These are phyloP conservation scores for Cryptococcus depauperatus DNA, from an alignment of 1,284 basidiomycete genomes.

Conservation along the genomic window DNA sequence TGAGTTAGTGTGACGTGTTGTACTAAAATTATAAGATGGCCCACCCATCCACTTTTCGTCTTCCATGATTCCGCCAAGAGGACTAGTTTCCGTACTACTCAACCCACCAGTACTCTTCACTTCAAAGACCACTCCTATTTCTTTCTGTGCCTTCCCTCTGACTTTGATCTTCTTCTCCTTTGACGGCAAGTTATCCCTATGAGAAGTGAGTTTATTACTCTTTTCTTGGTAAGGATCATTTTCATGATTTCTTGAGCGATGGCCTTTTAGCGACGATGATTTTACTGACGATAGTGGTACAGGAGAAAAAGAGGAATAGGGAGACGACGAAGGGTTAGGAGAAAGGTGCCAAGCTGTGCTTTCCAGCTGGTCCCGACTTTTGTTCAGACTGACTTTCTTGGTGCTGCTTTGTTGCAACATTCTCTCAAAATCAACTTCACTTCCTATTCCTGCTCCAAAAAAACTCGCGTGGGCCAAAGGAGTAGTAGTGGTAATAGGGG, in stretches of 20 bases:
- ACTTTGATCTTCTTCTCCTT: conserved; percentile 23
- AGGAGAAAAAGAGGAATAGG: conserved; percentile 8
- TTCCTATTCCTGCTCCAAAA: background rate
- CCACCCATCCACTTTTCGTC: conserved; percentile 44
- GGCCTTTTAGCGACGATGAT: background rate
- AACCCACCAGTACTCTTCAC: conserved; percentile 33
- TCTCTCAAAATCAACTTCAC: conserved; percentile 66
- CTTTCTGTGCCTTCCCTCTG: conserved; percentile 42
- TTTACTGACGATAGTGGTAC: background rate
- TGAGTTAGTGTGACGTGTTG: background rate
- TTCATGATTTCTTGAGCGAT: no score
- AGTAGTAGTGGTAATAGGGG: no score
- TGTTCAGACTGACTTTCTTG: conserved; percentile 25
- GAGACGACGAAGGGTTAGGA: conserved; percentile 9
- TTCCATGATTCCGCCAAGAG: conserved; percentile 40
- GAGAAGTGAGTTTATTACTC: no score
- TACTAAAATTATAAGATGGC: no score
- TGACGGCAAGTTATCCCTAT: background rate
- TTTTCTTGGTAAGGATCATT: background rate
- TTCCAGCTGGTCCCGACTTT: conserved; percentile 11
- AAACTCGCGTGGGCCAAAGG: no score
- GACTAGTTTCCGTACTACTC: conserved; percentile 37
- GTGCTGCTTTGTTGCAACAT: conserved; percentile 48
- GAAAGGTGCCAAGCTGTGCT: conserved; percentile 25
- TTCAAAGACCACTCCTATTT: conserved; percentile 41